Conservation (phyloP, 2,329 filamentous ascomycete genomes). For the Fusarium oligoseptatum region DNA sequence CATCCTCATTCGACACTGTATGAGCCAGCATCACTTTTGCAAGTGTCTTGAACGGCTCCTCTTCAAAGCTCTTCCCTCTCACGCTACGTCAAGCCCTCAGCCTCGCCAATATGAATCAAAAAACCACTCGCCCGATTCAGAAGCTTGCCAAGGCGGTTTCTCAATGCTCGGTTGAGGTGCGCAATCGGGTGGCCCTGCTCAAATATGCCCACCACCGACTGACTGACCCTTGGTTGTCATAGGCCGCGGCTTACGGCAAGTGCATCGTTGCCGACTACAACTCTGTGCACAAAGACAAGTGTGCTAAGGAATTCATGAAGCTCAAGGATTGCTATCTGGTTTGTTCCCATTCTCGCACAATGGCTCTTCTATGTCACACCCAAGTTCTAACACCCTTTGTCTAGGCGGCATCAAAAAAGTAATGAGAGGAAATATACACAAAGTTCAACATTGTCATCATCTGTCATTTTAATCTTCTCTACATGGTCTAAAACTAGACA, state of each 20-base stretch:
- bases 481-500: slow-evolving; percentile 1
- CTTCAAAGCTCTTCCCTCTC: neutral
- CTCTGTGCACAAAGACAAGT: slow-evolving; percentile 91
- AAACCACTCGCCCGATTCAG: slow-evolving; percentile 62
- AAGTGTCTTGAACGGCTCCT: neutral
- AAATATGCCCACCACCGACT: slow-evolving; percentile 5
- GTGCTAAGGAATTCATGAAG: slow-evolving; percentile 83
- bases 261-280: slow-evolving; percentile 94
- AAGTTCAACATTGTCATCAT: slow-evolving; percentile 25
- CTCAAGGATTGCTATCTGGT: slow-evolving; percentile 92
- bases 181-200: slow-evolving; percentile 18
- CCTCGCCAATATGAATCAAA: slow-evolving; percentile 41
- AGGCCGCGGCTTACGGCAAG: slow-evolving; percentile 91
- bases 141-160: slow-evolving; percentile 67
- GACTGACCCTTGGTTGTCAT: neutral
- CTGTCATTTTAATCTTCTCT: slow-evolving; percentile 26
- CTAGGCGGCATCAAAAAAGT: slow-evolving; percentile 47
- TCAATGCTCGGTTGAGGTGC: slow-evolving; percentile 68
- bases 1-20: slow-evolving; percentile 2
- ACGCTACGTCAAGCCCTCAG: neutral
- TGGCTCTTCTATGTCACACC: neutral
- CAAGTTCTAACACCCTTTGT: slow-evolving; percentile 11
- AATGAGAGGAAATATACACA: slow-evolving; percentile 30
- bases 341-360: slow-evolving; percentile 48
- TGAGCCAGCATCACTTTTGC: slow-evolving; percentile 15